Conservation (phyloP, 2,329 filamentous ascomycete genomes). For the Fusarium azukiicola region DNA sequence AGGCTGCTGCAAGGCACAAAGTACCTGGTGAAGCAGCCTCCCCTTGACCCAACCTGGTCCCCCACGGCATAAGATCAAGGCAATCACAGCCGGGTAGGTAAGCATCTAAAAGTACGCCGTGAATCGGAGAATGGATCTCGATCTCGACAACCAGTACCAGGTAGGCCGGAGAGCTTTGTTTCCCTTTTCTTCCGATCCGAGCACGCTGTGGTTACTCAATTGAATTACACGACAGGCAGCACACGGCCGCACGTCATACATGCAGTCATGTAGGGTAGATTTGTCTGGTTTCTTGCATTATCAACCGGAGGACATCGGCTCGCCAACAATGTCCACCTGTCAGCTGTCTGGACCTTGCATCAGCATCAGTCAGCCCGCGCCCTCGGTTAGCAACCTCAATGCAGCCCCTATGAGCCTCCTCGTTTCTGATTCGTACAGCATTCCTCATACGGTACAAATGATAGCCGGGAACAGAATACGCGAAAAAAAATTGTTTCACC, state of each 20-base stretch:
- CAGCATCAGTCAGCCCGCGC: neutral
- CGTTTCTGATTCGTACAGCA: no score
- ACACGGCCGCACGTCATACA: neutral
- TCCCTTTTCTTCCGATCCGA: neutral
- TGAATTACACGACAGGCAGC: neutral
- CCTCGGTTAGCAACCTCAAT: neutral
- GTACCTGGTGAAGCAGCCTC: neutral
- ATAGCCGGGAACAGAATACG: neutral
- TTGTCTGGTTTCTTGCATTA: conserved; percentile 1
- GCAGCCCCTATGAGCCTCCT: neutral
- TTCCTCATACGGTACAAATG: no score
- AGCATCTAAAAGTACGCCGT: neutral
- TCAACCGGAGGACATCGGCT: neutral
- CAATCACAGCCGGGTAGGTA: neutral
- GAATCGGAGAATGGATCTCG: neutral
- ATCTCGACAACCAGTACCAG: neutral
- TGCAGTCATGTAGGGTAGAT: neutral
- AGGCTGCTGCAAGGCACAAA: neutral
- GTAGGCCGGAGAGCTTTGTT: neutral
- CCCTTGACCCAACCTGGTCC: neutral
- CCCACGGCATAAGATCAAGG: neutral
- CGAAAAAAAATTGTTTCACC: conserved; percentile 1
- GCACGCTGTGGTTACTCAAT: neutral
- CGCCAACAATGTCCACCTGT: neutral
- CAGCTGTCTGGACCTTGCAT: neutral